These are phyloP conservation scores for Aaosphaeria pasadenensis DNA, from an alignment of 2,329 filamentous ascomycete genomes.

Conservation along the genomic window DNA sequence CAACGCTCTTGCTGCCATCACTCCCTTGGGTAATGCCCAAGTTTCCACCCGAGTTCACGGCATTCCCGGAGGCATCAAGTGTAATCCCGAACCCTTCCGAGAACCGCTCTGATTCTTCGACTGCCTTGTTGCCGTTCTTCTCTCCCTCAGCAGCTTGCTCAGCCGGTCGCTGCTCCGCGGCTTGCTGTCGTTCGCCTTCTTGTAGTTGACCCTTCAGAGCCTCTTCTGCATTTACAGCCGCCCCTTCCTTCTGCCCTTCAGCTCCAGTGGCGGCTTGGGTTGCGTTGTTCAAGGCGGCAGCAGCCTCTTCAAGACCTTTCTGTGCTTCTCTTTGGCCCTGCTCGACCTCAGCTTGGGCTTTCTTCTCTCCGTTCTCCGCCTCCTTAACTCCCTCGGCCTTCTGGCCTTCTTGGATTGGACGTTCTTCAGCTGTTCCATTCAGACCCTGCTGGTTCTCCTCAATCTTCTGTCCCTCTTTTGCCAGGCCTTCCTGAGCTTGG, in stretches of 20 bases:
- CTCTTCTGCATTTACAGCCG: background rate
- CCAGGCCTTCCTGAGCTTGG: conserved; percentile 3
- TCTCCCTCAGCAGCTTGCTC: conserved; percentile 15
- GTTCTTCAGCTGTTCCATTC: background rate
- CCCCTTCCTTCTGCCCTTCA: background rate
- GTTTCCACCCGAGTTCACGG: conserved; percentile 28
- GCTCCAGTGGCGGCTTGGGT: conserved; percentile 4
- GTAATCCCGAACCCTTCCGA: conserved; percentile 26
- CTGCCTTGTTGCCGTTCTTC: conserved; percentile 17
- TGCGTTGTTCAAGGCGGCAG: background rate
- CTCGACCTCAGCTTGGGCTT: background rate
- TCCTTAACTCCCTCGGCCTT: background rate
- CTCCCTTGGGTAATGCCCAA: conserved; percentile 30
- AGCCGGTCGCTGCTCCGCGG: conserved; percentile 2
- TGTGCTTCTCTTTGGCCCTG: background rate
- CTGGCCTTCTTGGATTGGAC: background rate
- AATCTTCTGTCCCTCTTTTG: conserved; percentile 1
- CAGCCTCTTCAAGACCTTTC: background rate
- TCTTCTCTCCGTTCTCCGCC: background rate
- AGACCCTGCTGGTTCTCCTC: background rate
- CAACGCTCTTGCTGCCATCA: conserved; percentile 29
- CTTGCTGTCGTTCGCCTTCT: conserved; percentile 4
- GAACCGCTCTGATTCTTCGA: conserved; percentile 27
- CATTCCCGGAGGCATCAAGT: conserved; percentile 17
- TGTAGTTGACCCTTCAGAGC: background rate